Evolutionary conservation across 129 eudicot species (phyloP).

Genomic region (Saussurea involucrata): DNA sequence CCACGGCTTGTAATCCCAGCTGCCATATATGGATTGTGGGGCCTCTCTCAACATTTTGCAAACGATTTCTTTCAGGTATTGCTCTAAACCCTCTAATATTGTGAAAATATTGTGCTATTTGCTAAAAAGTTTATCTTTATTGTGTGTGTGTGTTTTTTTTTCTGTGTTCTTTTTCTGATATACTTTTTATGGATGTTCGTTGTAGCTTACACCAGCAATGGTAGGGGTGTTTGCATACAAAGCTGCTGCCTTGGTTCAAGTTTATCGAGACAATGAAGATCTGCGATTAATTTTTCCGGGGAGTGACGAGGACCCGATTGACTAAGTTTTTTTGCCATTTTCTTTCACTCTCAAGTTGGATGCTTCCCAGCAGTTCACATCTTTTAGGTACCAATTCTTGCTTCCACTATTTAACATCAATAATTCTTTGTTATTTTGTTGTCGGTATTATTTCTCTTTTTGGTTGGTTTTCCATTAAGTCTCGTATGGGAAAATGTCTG

Average conservation of each 20-base stretch:
- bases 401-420: background rate
- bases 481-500: no score
- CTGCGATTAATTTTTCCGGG: conserved; percentile 73
- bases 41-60: conserved; percentile 67
- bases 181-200: background rate
- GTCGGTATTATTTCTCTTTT: no score
- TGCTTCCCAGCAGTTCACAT: background rate
- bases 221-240: conserved; percentile 91
- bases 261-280: conserved; percentile 92
- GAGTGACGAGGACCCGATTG: conserved; percentile 19
- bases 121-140: background rate
- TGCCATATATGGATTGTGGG: conserved; percentile 90
- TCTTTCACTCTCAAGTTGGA: background rate
- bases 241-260: conserved; percentile 97
- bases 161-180: background rate
- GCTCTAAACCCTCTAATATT: background rate
- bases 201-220: conserved; percentile 89
- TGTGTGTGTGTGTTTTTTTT: no score
- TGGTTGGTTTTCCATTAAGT: no score
- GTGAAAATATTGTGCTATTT: background rate
- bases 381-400: conserved; percentile 8
- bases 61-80: conserved; percentile 75
- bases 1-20: conserved; percentile 92
- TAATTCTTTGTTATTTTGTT: background rate
- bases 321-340: background rate